Conservation (phyloP, 2,329 filamentous ascomycete genomes). For the Fusarium sp. region DNA sequence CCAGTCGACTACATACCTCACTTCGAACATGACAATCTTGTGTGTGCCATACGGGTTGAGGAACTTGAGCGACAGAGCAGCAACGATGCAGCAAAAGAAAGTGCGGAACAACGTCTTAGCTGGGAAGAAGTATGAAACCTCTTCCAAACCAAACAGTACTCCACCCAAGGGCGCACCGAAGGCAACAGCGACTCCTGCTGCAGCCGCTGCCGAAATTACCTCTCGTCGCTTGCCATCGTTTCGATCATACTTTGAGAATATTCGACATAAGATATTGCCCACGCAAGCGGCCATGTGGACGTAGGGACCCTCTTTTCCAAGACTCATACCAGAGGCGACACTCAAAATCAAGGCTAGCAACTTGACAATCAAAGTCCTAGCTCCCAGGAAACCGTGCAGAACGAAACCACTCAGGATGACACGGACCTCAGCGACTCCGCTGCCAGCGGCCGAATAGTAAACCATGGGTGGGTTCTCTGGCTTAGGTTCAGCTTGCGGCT, state of each 20-base stretch:
- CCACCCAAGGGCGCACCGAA: conserved; percentile 91
- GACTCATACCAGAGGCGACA: conserved; percentile 90
- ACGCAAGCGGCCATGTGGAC: conserved; percentile 98
- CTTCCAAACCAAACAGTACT: conserved; percentile 92
- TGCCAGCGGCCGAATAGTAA: conserved; percentile 95
- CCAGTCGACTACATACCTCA: conserved; percentile 92
- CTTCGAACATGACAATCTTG: conserved; percentile 97
- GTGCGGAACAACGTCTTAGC: conserved; percentile 97
- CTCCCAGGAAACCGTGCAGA: conserved; percentile 91
- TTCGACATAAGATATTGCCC: conserved; percentile 91
- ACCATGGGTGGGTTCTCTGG: conserved; percentile 75
- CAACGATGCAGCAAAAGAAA: conserved; percentile 97
- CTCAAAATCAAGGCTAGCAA: conserved; percentile 85
- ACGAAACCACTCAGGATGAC: conserved; percentile 99
- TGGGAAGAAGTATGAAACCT: conserved; percentile 97
- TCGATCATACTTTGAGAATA: conserved; percentile 93
- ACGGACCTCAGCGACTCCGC: conserved; percentile 95
- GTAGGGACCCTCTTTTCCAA: conserved; percentile 95
- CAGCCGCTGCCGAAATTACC: conserved; percentile 91
- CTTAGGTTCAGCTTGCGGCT: conserved; percentile 54
- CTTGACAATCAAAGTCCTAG: conserved; percentile 89
- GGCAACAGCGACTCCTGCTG: conserved; percentile 91
- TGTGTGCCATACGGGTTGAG: conserved; percentile 95
- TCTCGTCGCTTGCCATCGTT: conserved; percentile 96
- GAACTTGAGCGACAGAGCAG: conserved; percentile 91